Conservation (phyloP, 129 eudicot species). For the Arctium lappa region DNA sequence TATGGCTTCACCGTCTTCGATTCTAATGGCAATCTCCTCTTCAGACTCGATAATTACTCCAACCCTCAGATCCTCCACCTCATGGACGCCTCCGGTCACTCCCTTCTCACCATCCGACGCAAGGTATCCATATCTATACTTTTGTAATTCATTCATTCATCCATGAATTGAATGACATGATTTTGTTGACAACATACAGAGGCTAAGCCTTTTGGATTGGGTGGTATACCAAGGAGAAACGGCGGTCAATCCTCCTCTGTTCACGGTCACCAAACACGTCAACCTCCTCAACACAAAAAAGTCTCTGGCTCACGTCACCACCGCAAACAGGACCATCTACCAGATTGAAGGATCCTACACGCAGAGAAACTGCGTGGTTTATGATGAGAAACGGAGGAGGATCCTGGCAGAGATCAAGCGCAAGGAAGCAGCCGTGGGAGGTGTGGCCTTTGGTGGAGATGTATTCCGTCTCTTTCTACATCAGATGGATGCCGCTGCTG, state of each 20-base stretch:
- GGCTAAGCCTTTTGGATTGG: constrained; percentile 52
- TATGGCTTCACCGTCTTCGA: constrained; percentile 74
- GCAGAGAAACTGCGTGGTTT: constrained; percentile 41
- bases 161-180: not conserved
- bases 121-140: constrained; percentile 16
- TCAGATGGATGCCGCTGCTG: constrained; percentile 49
- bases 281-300: constrained; percentile 50
- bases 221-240: constrained; percentile 46
- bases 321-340: constrained; percentile 29
- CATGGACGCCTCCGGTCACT: constrained; percentile 63
- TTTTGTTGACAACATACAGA: constrained; percentile 18
- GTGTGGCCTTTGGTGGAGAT: constrained; percentile 53
- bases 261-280: constrained; percentile 44
- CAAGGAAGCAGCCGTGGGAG: constrained; percentile 41
- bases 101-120: constrained; percentile 44
- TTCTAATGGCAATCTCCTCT: constrained; percentile 56
- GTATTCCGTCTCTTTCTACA: constrained; percentile 41
- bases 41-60: constrained; percentile 66
- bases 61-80: constrained; percentile 43
- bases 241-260: constrained; percentile 44
- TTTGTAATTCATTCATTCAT: not conserved
- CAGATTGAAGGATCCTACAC: constrained; percentile 52
- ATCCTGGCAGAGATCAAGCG: constrained; percentile 53
- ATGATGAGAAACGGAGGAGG: constrained; percentile 14
- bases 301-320: constrained; percentile 27